phyloP scores from a whole-genome alignment of 495 filamentous ascomycete species.

The Cryomyces minteri region DNA sequence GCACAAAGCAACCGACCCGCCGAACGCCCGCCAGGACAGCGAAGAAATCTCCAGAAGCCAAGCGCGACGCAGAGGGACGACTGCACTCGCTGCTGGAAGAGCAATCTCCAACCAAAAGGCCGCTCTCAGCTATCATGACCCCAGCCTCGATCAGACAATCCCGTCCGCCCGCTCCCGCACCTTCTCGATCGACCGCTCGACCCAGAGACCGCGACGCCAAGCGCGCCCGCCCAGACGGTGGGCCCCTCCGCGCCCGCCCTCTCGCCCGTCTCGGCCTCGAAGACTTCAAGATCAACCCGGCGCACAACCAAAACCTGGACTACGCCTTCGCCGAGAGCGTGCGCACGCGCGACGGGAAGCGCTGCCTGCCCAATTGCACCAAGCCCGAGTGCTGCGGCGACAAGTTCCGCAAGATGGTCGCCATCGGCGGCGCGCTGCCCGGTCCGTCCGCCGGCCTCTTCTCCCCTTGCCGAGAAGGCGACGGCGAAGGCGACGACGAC shows the following conservation, averaged over 20 bases:
- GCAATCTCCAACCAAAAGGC: not conserved
- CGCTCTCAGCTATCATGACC: not conserved
- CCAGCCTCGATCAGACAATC: not conserved
- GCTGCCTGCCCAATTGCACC: conserved; percentile 62
- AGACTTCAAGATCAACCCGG: conserved; percentile 77
- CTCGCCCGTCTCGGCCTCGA: conserved; percentile 12
- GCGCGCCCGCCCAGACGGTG: conserved; percentile 8
- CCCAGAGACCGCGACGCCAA: conserved; percentile 6
- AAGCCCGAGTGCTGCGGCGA: conserved; percentile 60
- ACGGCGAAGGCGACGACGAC: conserved; percentile 29
- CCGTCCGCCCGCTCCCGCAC: not conserved
- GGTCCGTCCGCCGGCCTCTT: conserved; percentile 3
- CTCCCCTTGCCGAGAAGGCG: conserved; percentile 15
- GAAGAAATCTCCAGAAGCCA: not conserved
- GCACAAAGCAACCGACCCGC: not conserved
- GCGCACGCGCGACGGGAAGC: conserved; percentile 52
- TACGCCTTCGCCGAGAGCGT: conserved; percentile 63
- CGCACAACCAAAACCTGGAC: conserved; percentile 48
- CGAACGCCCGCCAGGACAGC: not conserved
- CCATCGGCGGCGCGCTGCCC: conserved; percentile 18
- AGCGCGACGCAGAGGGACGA: conserved; percentile 1
- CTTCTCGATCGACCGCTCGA: not conserved
- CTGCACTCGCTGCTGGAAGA: conserved; percentile 5
- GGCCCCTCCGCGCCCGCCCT: conserved; percentile 11
- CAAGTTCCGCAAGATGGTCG: conserved; percentile 46